phyloP scores from a whole-genome alignment of 805 yeast species.

The Naumovozyma castellii region DNA sequence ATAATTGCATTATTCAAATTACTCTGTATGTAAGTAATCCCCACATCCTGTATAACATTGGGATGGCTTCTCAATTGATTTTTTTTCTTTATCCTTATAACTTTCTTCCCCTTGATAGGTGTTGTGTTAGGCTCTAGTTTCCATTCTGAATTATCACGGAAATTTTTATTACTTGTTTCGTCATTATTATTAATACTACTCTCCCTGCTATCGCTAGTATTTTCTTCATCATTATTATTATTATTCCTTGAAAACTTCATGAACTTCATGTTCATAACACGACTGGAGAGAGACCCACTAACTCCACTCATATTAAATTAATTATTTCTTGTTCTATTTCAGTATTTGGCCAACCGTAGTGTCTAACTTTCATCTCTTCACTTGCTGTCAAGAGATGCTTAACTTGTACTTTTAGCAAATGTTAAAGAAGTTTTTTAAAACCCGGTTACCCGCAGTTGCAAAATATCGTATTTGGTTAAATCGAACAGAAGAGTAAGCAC shows the following conservation, averaged over 20 bases:
- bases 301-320: conserved; percentile 17
- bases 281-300: conserved; percentile 42
- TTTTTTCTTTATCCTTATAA: conserved; percentile 1
- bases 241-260: conserved; percentile 39
- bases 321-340: too few relatives aligned
- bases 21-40: background rate
- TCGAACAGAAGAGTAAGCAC: too few relatives aligned
- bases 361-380: too few relatives aligned
- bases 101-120: conserved; percentile 3
- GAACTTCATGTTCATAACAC: conserved; percentile 81
- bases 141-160: conserved; percentile 20
- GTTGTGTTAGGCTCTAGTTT: background rate
- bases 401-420: background rate
- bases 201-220: conserved; percentile 30
- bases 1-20: background rate
- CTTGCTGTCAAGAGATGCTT: too few relatives aligned
- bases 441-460: background rate
- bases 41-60: background rate
- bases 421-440: too few relatives aligned
- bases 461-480: too few relatives aligned
- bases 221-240: conserved; percentile 28
- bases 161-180: conserved; percentile 2
- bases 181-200: conserved; percentile 24
- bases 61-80: background rate
- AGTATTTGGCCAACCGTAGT: too few relatives aligned